phyloP scores from a whole-genome alignment of 2,329 filamentous ascomycete genomes.

The Colletotrichum navitas region DNA sequence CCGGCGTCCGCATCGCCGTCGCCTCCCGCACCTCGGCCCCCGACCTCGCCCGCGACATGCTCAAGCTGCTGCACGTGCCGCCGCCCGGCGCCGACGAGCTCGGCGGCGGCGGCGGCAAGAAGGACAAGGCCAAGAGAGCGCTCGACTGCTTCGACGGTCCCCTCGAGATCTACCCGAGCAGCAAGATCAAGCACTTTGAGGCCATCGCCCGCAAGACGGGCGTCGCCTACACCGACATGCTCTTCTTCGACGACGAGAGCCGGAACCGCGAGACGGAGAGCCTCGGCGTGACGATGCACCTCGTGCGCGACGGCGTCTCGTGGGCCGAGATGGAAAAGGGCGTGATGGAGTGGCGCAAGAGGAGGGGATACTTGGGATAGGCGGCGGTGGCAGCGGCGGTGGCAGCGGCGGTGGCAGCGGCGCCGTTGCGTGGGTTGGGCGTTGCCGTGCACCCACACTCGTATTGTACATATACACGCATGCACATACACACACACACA shows the following conservation, averaged over 20 bases:
- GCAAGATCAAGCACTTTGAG: constrained; percentile 88
- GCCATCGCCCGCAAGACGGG: constrained; percentile 78
- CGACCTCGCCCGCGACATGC: constrained; percentile 82
- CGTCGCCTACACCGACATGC: constrained; percentile 83
- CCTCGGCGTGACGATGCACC: constrained; percentile 85
- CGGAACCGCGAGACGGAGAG: constrained; percentile 85
- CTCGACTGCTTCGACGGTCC: constrained; percentile 72
- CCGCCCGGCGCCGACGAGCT: constrained; percentile 47
- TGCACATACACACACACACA: background rate
- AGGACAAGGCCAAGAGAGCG: constrained; percentile 57
- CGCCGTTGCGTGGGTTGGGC: background rate
- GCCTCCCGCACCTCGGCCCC: constrained; percentile 87
- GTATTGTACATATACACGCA: background rate
- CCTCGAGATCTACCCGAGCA: constrained; percentile 78
- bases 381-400: background rate
- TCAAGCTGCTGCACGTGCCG: constrained; percentile 77
- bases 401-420: too few species aligned
- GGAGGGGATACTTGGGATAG: constrained; percentile 63
- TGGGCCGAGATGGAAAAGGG: constrained; percentile 84
- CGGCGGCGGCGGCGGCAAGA: constrained; percentile 45
- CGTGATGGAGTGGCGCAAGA: constrained; percentile 83
- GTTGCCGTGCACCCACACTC: background rate
- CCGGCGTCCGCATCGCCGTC: constrained; percentile 71
- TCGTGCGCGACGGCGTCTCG: constrained; percentile 84
- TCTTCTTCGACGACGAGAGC: constrained; percentile 95